Percentiles rank a stretch among this genome's conserved stretches.
Evolutionary conservation across 2,329 filamentous ascomycete species (phyloP).

Genomic region (Penicillium polonicum): DNA sequence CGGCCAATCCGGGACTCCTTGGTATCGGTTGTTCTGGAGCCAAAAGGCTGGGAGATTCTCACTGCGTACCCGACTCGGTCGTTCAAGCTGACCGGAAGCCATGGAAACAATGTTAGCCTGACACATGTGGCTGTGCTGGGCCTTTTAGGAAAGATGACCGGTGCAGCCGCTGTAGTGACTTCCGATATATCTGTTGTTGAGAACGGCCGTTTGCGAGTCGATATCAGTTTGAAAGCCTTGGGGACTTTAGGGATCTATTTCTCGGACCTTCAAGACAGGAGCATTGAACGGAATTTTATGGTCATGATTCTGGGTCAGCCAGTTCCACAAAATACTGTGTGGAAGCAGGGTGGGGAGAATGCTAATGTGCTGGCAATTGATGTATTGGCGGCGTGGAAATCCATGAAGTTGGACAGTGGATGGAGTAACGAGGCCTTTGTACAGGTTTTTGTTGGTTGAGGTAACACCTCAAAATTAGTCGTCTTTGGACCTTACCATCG

Average conservation of each 20-base stretch:
- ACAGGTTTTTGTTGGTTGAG: conserved; percentile 55
- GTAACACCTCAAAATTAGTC: background rate
- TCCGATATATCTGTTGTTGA: conserved; percentile 59
- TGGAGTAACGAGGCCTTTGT: conserved; percentile 80
- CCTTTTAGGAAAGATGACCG: conserved; percentile 84
- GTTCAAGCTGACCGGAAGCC: conserved; percentile 45
- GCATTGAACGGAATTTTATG: conserved; percentile 66
- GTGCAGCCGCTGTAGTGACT: conserved; percentile 70
- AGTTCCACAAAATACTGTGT: conserved; percentile 66
- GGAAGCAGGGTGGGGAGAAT: conserved; percentile 46
- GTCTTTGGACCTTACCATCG: background rate
- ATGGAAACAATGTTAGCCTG: conserved; percentile 31
- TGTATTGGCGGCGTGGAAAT: conserved; percentile 71
- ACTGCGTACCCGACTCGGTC: conserved; percentile 66
- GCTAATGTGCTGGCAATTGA: conserved; percentile 72
- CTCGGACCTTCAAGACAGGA: conserved; percentile 62
- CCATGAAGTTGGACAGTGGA: conserved; percentile 65
- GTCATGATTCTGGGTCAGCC: conserved; percentile 70
- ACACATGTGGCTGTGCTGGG: conserved; percentile 67
- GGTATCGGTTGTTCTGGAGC: conserved; percentile 62
- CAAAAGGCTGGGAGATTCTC: conserved; percentile 76
- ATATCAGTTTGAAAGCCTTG: conserved; percentile 73
- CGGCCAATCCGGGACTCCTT: conserved; percentile 45
- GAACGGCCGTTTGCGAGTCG: conserved; percentile 63
- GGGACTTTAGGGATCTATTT: conserved; percentile 73